Evolutionary conservation across 768 basidiomycete genomes (phyloP).

Genomic region (Trametes gibbosa): DNA sequence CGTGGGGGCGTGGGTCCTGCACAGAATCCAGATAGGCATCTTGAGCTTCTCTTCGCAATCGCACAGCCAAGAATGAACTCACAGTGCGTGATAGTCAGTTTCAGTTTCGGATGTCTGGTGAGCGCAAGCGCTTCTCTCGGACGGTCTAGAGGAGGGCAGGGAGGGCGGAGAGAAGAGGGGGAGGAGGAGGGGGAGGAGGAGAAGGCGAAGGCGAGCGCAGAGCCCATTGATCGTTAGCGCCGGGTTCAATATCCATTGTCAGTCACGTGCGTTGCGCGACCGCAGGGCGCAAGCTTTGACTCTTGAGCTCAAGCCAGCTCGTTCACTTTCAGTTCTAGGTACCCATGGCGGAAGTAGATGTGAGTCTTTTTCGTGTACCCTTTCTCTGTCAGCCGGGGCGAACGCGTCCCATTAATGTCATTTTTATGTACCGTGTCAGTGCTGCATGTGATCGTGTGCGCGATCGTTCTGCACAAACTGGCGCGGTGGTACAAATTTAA

Average conservation of each 20-base stretch:
- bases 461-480: too few relatives aligned
- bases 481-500: too few relatives aligned
- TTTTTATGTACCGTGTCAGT: too few relatives aligned
- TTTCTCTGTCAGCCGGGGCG: too few relatives aligned
- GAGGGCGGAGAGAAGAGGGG: neutral
- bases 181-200: neutral
- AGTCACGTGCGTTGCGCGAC: neutral
- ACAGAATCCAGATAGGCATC: neutral
- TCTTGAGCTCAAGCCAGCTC: too few relatives aligned
- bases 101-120: neutral
- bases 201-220: conserved; percentile 6
- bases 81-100: neutral
- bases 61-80: neutral
- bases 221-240: neutral
- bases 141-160: neutral
- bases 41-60: conserved; percentile 14
- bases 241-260: conserved; percentile 7
- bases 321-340: too few relatives aligned
- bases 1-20: conserved; percentile 19
- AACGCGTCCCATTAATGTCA: too few relatives aligned
- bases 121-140: conserved; percentile 3
- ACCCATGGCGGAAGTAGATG: too few relatives aligned
- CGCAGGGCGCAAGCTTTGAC: neutral
- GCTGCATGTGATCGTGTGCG: neutral
- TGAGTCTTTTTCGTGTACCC: too few relatives aligned